phyloP scores from a whole-genome alignment of 139 green algal genomes.

The Desmodesmus armatus region DNA sequence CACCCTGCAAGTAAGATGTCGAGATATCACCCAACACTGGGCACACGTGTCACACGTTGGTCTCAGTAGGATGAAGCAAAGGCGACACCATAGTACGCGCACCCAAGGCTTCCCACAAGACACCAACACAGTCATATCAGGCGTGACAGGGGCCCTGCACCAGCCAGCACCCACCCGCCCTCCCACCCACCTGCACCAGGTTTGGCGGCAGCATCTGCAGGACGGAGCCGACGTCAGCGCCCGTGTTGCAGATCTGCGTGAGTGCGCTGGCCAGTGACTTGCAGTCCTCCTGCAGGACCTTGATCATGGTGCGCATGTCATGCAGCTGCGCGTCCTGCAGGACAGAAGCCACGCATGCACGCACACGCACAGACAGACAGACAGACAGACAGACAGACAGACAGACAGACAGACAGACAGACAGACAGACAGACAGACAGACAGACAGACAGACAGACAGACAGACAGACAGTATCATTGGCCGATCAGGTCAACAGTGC shows the following conservation, averaged over 20 bases:
- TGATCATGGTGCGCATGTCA: conserved; percentile 72
- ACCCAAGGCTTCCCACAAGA: not conserved
- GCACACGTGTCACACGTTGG: not conserved
- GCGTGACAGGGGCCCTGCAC: not conserved
- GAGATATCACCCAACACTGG: no score
- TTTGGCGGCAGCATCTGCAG: conserved; percentile 55
- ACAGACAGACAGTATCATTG: not conserved
- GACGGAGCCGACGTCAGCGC: conserved; percentile 47
- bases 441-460: not conserved
- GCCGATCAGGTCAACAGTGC: not conserved
- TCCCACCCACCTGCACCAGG: conserved; percentile 48
- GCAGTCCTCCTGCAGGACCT: conserved; percentile 63
- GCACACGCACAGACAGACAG: not conserved
- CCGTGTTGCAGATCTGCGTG: conserved; percentile 41
- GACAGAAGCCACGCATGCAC: not conserved
- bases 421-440: not conserved
- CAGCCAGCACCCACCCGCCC: no score
- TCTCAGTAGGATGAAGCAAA: not conserved
- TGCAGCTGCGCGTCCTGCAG: conserved; percentile 71
- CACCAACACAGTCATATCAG: not conserved
- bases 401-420: not conserved
- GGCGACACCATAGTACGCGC: not conserved
- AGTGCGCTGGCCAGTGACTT: conserved; percentile 61
- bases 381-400: not conserved
- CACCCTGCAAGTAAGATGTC: no score